Evolutionary conservation across 768 basidiomycete genomes (phyloP), one percentile per base, ranked within the genome.

Genomic region (Russula ochroleuca): DNA sequence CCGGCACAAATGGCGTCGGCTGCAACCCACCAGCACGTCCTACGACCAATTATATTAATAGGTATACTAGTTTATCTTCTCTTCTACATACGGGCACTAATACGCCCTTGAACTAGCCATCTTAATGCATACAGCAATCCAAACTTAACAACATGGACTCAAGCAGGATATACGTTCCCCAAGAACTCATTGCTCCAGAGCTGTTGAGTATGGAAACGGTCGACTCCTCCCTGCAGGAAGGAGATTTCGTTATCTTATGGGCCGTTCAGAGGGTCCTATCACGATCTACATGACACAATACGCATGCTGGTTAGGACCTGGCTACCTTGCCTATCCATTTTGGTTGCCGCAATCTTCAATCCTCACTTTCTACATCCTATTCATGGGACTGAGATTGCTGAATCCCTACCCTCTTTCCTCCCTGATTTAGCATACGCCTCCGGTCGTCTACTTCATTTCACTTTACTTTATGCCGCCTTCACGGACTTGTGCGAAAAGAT

Each of bases 111-210:
- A 33, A 56, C 2, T 55, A 75, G 74, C 6, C 82, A 83, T 71
- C 62, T 77, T 51, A 79, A 82, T 56, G 81, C 88, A 57, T 96
- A 94, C 71, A 79, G 75, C 59, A 85, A 97, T 72, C 79, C 92
- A 21, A 94, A 96, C 71, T 74, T 92, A 49, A 95, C 94, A 33
- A 90, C 88, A 52, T 96, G 94, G 94, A 79, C 77, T 2, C 79
- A 83, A 67, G 92, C 86, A 1, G 90, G 89, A 47, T 83, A 89
- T 70, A 76, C 76, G 0, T 90, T 88, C 75, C 94, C 94, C 19
- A 77, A 84, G 45, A 95, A 94, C 72, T 78, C 74, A 8, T 40
- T 69, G 17, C 21, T 45, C 25, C 10, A 53, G 5, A 33, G 56
- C 21, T 68, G 67, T 41, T 68, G 43, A 67, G 28, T 13, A 45